phyloP scores from a whole-genome alignment of 2,329 filamentous ascomycete genomes.

The Fusarium metavorans region DNA sequence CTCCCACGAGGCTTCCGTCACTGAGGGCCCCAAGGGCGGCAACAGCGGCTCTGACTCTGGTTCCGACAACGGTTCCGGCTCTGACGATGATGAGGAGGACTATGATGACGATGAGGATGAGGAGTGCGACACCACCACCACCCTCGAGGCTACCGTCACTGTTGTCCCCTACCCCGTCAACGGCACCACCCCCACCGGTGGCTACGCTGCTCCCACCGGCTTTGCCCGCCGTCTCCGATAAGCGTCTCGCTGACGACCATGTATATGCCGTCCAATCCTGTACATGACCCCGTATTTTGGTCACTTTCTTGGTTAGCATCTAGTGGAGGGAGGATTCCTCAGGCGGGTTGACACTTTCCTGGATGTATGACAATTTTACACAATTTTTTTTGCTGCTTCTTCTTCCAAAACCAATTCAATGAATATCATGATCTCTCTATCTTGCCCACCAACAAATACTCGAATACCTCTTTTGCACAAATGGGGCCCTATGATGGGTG shows the following conservation, averaged over 20 bases:
- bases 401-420: slow-evolving; percentile 44
- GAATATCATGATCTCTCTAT: slow-evolving; percentile 45
- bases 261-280: slow-evolving; percentile 37
- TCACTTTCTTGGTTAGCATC: slow-evolving; percentile 39
- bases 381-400: slow-evolving; percentile 17
- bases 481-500: neutral
- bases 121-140: slow-evolving; percentile 43
- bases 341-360: slow-evolving; percentile 31
- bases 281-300: slow-evolving; percentile 41
- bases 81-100: slow-evolving; percentile 27
- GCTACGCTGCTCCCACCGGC: slow-evolving; percentile 51
- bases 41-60: neutral
- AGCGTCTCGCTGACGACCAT: slow-evolving; percentile 26
- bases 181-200: slow-evolving; percentile 52
- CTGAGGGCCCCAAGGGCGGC: slow-evolving; percentile 17
- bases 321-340: slow-evolving; percentile 34
- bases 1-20: slow-evolving; percentile 35
- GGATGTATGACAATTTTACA: slow-evolving; percentile 45
- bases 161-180: slow-evolving; percentile 57
- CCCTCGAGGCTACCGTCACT: slow-evolving; percentile 49
- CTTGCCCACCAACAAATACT: slow-evolving; percentile 26
- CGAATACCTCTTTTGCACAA: slow-evolving; percentile 1
- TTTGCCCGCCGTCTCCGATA: slow-evolving; percentile 51
- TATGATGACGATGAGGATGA: slow-evolving; percentile 32
- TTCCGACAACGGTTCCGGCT: slow-evolving; percentile 17